phyloP scores from a whole-genome alignment of 1,284 basidiomycete genomes.

The Fistulinella cinereoalba region DNA sequence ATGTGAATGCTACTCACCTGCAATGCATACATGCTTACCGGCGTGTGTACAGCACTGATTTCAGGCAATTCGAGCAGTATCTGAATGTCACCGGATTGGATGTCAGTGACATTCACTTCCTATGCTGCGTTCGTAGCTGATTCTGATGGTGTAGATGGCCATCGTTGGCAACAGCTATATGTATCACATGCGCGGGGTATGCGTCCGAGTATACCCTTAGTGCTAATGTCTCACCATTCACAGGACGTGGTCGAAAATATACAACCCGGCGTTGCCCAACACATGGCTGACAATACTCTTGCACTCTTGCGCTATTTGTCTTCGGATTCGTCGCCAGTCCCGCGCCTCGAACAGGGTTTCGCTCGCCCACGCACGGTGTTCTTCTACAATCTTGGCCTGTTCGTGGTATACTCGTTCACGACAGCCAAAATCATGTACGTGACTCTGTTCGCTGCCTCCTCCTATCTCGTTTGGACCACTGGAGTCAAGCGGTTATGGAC shows the following conservation, averaged over 20 bases:
- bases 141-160: slow-evolving; percentile 68
- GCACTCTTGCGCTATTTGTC: slow-evolving; percentile 83
- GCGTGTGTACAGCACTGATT: slow-evolving; percentile 68
- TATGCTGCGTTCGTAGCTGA: neutral
- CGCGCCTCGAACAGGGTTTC: slow-evolving; percentile 55
- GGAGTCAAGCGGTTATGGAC: slow-evolving; percentile 28
- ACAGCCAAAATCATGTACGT: slow-evolving; percentile 74
- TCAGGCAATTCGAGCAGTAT: slow-evolving; percentile 92
- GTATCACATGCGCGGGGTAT: slow-evolving; percentile 83
- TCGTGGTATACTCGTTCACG: slow-evolving; percentile 73
- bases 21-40: slow-evolving; percentile 10
- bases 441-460: slow-evolving; percentile 45
- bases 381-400: slow-evolving; percentile 67
- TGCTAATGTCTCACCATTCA: slow-evolving; percentile 21
- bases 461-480: slow-evolving; percentile 42
- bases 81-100: slow-evolving; percentile 84
- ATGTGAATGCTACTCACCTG: slow-evolving; percentile 23
- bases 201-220: slow-evolving; percentile 4
- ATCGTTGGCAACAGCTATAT: slow-evolving; percentile 91
- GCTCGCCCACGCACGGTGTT: slow-evolving; percentile 69
- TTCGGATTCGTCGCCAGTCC: slow-evolving; percentile 61
- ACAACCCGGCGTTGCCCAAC: slow-evolving; percentile 77
- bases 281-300: slow-evolving; percentile 91
- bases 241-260: slow-evolving; percentile 82
- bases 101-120: slow-evolving; percentile 40